Conservation (phyloP, 2,329 filamentous ascomycete species). For the Xylariaceae sp. region DNA sequence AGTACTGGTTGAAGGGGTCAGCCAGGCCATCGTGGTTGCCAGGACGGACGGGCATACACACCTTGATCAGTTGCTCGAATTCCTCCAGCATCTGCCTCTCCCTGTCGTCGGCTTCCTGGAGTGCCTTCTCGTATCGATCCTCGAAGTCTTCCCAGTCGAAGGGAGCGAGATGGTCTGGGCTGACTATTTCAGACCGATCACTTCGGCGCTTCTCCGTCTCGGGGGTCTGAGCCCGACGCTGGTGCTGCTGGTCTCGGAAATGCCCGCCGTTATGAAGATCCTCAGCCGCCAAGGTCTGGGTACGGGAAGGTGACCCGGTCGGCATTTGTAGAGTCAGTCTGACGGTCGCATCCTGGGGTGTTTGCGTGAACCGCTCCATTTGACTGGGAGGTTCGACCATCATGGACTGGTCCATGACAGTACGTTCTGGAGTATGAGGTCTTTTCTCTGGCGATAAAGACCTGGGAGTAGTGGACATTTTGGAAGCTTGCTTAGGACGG, state of each 20-base stretch:
- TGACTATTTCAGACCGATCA: slow-evolving; percentile 33
- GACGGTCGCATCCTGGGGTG: slow-evolving; percentile 23
- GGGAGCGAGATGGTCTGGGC: slow-evolving; percentile 46
- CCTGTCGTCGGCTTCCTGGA: slow-evolving; percentile 55
- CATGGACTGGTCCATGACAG: slow-evolving; percentile 27
- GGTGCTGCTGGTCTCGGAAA: slow-evolving; percentile 23
- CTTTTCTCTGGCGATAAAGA: slow-evolving; percentile 22
- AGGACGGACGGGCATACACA: slow-evolving; percentile 29
- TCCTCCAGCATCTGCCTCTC: slow-evolving; percentile 64
- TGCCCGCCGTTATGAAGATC: slow-evolving; percentile 13
- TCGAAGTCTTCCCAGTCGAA: slow-evolving; percentile 80
- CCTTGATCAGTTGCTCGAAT: slow-evolving; percentile 61
- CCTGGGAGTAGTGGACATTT: slow-evolving; percentile 27
- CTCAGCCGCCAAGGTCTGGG: slow-evolving; percentile 18
- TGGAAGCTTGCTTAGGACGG: background rate
- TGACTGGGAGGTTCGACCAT: slow-evolving; percentile 29
- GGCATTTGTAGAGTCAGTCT: slow-evolving; percentile 20
- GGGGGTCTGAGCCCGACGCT: slow-evolving; percentile 26
- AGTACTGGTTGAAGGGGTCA: slow-evolving; percentile 52
- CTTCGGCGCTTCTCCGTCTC: slow-evolving; percentile 36
- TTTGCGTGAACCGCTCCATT: slow-evolving; percentile 19
- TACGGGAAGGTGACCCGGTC: slow-evolving; percentile 17
- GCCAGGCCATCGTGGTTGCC: background rate
- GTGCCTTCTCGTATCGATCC: slow-evolving; percentile 58
- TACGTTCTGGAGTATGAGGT: slow-evolving; percentile 20